These are phyloP conservation scores for Aspergillus egyptiacus DNA, from an alignment of 495 filamentous ascomycete species.

Conservation along the genomic window DNA sequence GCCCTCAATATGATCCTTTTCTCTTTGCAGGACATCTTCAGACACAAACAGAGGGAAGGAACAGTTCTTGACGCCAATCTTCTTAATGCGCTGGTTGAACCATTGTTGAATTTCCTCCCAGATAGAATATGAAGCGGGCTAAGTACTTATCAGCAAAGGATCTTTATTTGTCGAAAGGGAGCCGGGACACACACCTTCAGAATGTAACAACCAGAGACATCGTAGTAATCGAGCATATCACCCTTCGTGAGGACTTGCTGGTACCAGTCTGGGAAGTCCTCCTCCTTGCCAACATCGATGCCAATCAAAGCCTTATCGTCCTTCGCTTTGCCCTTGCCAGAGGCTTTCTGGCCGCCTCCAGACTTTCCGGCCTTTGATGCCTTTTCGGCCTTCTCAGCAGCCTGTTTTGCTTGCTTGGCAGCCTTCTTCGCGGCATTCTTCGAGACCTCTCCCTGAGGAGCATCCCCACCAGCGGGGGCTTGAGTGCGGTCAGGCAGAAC, in stretches of 20 bases:
- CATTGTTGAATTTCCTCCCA: conserved; percentile 89
- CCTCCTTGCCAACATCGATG: conserved; percentile 74
- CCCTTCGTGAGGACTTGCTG: conserved; percentile 92
- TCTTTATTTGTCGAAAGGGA: neutral
- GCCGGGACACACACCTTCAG: conserved; percentile 50
- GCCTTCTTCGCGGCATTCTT: conserved; percentile 68
- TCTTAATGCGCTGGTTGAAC: conserved; percentile 84
- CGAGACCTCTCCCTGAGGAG: conserved; percentile 45
- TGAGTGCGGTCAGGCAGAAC: conserved; percentile 38
- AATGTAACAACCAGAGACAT: conserved; percentile 94
- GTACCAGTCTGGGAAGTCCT: conserved; percentile 92
- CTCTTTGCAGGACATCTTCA: conserved; percentile 79
- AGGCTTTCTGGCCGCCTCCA: conserved; percentile 57
- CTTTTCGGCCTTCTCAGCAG: conserved; percentile 66
- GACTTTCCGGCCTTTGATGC: conserved; percentile 60
- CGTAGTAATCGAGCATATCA: conserved; percentile 89
- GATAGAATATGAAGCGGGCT: conserved; percentile 74
- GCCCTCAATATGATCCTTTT: conserved; percentile 96
- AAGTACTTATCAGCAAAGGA: conserved; percentile 17
- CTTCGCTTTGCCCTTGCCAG: conserved; percentile 31
- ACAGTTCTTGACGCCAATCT: conserved; percentile 85
- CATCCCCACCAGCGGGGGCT: conserved; percentile 37
- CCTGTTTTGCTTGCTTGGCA: conserved; percentile 57
- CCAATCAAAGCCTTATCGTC: conserved; percentile 68
- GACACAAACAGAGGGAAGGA: conserved; percentile 95